Evolutionary conservation across 106 monocot genomes (phyloP).

Genomic region (Acorus gramineus): DNA sequence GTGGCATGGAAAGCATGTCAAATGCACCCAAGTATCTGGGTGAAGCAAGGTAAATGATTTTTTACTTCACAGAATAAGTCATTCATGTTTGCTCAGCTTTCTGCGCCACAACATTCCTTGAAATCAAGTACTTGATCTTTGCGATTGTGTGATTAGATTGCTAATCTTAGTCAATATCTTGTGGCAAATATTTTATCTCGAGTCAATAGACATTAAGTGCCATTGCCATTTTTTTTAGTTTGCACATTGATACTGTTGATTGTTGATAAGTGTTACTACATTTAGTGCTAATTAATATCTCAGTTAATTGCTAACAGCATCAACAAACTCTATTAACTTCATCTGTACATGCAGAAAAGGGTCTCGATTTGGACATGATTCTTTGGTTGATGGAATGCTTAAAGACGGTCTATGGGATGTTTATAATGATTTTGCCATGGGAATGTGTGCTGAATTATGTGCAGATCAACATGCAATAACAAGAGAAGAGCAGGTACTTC

Average conservation of each 20-base stretch:
- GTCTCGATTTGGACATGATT: constrained; percentile 92
- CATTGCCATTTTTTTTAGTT: too few relatives aligned
- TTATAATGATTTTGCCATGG: constrained; percentile 86
- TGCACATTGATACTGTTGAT: too few relatives aligned
- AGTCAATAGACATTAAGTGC: too few relatives aligned
- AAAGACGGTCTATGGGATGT: constrained; percentile 99
- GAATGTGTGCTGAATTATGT: constrained; percentile 89
- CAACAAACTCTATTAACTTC: background rate
- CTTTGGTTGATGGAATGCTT: constrained; percentile 89
- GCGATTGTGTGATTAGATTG: too few relatives aligned
- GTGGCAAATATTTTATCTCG: too few relatives aligned
- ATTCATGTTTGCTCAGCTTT: background rate
- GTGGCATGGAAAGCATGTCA: constrained; percentile 99
- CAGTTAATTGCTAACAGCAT: too few relatives aligned
- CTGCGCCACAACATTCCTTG: too few relatives aligned
- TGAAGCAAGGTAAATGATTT: constrained; percentile 63
- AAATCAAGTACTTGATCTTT: too few relatives aligned
- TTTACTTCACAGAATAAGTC: background rate
- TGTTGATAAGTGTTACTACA: too few relatives aligned
- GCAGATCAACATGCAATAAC: constrained; percentile 74
- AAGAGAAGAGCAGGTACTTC: constrained; percentile 79
- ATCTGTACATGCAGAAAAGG: constrained; percentile 59
- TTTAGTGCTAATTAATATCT: too few relatives aligned
- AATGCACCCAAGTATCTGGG: constrained; percentile 96
- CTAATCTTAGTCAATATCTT: too few relatives aligned